These are phyloP conservation scores for Coemansia sp. DNA, from an alignment of 192 early-diverging fungal genomes.

Conservation along the genomic window DNA sequence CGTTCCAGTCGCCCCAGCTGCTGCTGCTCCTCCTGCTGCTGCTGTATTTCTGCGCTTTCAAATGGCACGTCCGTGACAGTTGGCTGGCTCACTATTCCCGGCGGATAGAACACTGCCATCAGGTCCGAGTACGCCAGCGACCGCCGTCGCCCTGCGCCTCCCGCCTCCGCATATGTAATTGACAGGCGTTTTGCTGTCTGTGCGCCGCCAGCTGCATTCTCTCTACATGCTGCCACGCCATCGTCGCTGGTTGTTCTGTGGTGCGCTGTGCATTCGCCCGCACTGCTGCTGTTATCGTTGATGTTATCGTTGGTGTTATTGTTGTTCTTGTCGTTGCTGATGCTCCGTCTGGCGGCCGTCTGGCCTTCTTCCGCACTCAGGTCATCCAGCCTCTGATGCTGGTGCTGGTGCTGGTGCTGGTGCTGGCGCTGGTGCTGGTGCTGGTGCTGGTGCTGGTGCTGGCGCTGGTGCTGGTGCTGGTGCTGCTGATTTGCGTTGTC, in stretches of 20 bases:
- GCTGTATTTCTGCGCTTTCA: slow-evolving; percentile 5
- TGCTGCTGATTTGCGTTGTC: not conserved
- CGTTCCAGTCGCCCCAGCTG: not conserved
- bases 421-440: too few relatives aligned
- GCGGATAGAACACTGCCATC: slow-evolving; percentile 56
- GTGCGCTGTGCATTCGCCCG: not conserved
- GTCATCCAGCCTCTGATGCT: too few relatives aligned
- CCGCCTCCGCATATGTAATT: slow-evolving; percentile 31
- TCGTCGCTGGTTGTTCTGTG: not conserved
- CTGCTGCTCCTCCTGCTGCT: too few relatives aligned
- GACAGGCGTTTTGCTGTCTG: slow-evolving; percentile 18
- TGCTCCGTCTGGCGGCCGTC: not conserved
- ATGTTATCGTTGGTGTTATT: not conserved
- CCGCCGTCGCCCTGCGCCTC: slow-evolving; percentile 24
- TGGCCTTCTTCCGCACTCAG: too few relatives aligned
- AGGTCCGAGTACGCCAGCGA: slow-evolving; percentile 47
- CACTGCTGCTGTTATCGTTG: not conserved
- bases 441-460: too few relatives aligned
- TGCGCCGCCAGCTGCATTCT: slow-evolving; percentile 1
- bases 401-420: too few relatives aligned
- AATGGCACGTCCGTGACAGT: slow-evolving; percentile 48
- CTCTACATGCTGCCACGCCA: not conserved
- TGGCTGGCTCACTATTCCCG: slow-evolving; percentile 44
- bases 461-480: too few relatives aligned
- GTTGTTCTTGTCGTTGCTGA: not conserved